Percentiles rank a stretch among this genome's conserved stretches.
Conservation (phyloP, 2,329 filamentous ascomycete genomes). For the Ascochyta fabae region DNA sequence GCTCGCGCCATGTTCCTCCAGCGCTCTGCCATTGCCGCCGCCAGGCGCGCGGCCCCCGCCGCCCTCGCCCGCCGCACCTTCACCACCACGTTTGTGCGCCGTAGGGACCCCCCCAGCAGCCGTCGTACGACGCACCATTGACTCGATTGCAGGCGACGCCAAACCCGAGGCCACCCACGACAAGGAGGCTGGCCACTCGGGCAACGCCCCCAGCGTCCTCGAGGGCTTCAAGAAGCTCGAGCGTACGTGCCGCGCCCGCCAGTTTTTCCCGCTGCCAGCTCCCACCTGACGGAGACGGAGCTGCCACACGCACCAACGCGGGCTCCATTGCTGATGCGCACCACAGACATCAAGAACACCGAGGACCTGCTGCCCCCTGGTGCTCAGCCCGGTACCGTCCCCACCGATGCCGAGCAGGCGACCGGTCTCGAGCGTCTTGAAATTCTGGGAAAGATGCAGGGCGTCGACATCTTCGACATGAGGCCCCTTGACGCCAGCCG, state of each 20-base stretch:
- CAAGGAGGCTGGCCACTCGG: conserved; percentile 43
- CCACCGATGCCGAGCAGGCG: conserved; percentile 92
- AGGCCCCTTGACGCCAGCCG: conserved; percentile 90
- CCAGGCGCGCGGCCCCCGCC: conserved; percentile 52
- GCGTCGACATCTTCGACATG: conserved; percentile 98
- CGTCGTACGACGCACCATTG: conserved; percentile 43
- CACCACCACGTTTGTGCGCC: conserved; percentile 54
- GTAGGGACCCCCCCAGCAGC: conserved; percentile 49
- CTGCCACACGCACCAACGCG: conserved; percentile 1
- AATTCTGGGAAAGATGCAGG: conserved; percentile 99
- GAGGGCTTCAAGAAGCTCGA: conserved; percentile 54
- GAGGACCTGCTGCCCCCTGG: conserved; percentile 87
- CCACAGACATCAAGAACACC: conserved; percentile 78
- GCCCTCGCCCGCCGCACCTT: conserved; percentile 55
- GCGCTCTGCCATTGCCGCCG: conserved; percentile 57
- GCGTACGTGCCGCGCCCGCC: conserved; percentile 44
- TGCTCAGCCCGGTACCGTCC: conserved; percentile 80
- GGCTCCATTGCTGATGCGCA: conserved; percentile 37
- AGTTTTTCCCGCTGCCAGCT: conserved; percentile 23
- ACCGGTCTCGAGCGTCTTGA: conserved; percentile 98
- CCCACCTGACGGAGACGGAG: background rate
- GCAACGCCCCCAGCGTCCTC: conserved; percentile 33
- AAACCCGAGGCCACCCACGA: conserved; percentile 45
- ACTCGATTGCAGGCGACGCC: conserved; percentile 39
- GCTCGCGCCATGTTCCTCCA: conserved; percentile 56